A percentile compares a stretch with the other conserved stretches of the same genome.
Evolutionary conservation across 768 basidiomycete genomes (phyloP).

Genomic region (Hebeloma cylindrosporum): DNA sequence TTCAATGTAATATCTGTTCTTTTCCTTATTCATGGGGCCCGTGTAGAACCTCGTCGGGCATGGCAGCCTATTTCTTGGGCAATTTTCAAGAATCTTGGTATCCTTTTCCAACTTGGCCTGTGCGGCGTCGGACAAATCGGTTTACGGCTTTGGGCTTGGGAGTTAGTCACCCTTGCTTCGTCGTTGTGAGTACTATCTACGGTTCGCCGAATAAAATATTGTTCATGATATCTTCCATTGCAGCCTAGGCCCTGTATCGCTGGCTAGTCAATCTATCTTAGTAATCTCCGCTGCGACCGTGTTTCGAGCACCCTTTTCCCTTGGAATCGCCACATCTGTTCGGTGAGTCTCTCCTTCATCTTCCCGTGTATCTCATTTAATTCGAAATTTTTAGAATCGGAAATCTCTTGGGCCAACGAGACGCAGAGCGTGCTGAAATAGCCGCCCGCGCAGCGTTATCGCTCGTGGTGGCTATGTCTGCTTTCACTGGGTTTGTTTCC

Average conservation of each 20-base stretch:
- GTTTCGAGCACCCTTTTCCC: constrained; percentile 77
- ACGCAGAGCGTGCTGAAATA: constrained; percentile 66
- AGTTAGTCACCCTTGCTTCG: constrained; percentile 61
- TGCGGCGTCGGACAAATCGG: constrained; percentile 82
- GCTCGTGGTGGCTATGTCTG: constrained; percentile 62
- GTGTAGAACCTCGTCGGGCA: constrained; percentile 62
- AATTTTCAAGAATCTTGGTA: constrained; percentile 62
- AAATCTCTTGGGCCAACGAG: constrained; percentile 80
- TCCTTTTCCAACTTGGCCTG: constrained; percentile 70
- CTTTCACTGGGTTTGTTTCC: constrained; percentile 54
- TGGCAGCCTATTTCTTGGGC: constrained; percentile 72
- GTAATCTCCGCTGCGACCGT: constrained; percentile 68
- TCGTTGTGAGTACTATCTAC: constrained; percentile 33
- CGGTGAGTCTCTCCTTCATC: constrained; percentile 43
- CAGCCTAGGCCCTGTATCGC: constrained; percentile 70
- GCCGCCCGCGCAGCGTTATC: constrained; percentile 61
- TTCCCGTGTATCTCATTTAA: neutral
- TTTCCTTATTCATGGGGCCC: constrained; percentile 59
- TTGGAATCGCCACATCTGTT: constrained; percentile 80
- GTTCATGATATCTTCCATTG: neutral
- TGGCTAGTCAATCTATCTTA: constrained; percentile 89
- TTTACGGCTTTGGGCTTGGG: constrained; percentile 96
- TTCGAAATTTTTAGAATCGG: constrained; percentile 55
- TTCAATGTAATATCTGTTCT: constrained; percentile 72
- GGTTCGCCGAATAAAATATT: neutral